phyloP scores from a whole-genome alignment of 441 rosid genomes.

The Pelargonium australe region DNA sequence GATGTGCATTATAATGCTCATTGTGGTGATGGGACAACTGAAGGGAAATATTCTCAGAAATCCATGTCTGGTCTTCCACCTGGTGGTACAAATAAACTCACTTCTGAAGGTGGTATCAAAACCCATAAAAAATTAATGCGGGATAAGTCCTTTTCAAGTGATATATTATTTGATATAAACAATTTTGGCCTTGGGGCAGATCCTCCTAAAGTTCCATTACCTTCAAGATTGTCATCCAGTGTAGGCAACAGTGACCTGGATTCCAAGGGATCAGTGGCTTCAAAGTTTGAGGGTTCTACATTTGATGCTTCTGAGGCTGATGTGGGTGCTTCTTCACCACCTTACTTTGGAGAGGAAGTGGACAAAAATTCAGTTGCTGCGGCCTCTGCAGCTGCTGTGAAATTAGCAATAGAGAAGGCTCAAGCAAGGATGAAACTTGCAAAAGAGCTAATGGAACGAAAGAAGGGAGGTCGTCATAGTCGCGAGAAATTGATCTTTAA shows the following conservation, averaged over 20 bases:
- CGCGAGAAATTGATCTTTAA: conserved; percentile 31
- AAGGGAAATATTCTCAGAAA: conserved; percentile 26
- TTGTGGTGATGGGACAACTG: conserved; percentile 24
- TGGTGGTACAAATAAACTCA: conserved; percentile 16
- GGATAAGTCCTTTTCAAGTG: conserved; percentile 34
- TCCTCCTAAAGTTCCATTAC: conserved; percentile 24
- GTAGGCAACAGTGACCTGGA: conserved; percentile 18
- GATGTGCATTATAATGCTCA: conserved; percentile 20
- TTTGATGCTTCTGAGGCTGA: conserved; percentile 29
- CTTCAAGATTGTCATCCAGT: conserved; percentile 17
- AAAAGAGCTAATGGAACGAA: conserved; percentile 68
- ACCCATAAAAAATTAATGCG: conserved; percentile 23
- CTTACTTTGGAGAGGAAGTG: conserved; percentile 59
- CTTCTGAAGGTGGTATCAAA: conserved; percentile 21
- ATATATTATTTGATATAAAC: conserved; percentile 33
- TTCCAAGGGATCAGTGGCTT: conserved; percentile 19
- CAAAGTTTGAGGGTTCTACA: conserved; percentile 27
- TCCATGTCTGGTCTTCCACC: conserved; percentile 30
- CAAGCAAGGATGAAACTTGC: conserved; percentile 65
- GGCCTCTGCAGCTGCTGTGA: conserved; percentile 83
- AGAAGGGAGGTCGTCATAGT: conserved; percentile 46
- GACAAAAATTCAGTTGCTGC: conserved; percentile 78
- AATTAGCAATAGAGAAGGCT: conserved; percentile 84
- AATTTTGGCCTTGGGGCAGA: conserved; percentile 28
- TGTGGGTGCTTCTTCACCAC: conserved; percentile 46